Evolutionary conservation across 1,284 basidiomycete genomes (phyloP).

Genomic region (Apiotrichum veenhuisii): DNA sequence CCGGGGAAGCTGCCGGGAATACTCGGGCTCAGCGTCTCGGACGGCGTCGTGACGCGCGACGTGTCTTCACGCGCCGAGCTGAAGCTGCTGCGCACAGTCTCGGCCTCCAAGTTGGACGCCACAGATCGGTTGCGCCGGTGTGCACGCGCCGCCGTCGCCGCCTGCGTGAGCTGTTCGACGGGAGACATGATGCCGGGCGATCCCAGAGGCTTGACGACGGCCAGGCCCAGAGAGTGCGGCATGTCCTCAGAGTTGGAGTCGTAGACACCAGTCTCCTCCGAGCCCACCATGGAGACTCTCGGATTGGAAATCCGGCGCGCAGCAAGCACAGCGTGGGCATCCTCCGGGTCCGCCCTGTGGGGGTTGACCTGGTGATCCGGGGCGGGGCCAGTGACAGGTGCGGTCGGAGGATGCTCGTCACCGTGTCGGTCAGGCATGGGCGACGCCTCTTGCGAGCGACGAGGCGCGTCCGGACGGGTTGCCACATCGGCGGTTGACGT

Average conservation of each 20-base stretch:
- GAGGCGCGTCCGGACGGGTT: too few relatives aligned
- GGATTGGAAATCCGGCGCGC: constrained; percentile 2
- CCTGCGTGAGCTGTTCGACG: constrained; percentile 9
- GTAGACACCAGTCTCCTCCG: constrained; percentile 1
- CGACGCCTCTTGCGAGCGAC: too few relatives aligned
- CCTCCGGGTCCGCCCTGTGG: background rate
- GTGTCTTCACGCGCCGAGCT: too few relatives aligned
- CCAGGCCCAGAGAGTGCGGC: background rate
- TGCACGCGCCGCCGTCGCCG: constrained; percentile 7
- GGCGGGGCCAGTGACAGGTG: too few relatives aligned
- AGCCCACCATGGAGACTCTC: background rate
- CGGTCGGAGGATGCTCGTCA: too few relatives aligned
- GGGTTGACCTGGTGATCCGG: too few relatives aligned
- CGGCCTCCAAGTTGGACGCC: background rate
- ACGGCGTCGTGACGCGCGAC: background rate
- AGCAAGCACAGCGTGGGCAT: background rate
- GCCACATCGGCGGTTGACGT: too few relatives aligned
- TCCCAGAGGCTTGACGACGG: background rate
- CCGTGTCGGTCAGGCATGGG: too few relatives aligned
- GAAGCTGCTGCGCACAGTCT: too few relatives aligned
- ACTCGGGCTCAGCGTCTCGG: background rate
- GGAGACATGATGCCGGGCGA: background rate
- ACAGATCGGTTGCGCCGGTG: constrained; percentile 6
- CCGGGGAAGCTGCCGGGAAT: background rate
- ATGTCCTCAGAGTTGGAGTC: background rate